Percentiles rank a stretch among this genome's conserved stretches.
Conservation (phyloP, 2,329 filamentous ascomycete species). For the Microdochium trichocladiopsis region DNA sequence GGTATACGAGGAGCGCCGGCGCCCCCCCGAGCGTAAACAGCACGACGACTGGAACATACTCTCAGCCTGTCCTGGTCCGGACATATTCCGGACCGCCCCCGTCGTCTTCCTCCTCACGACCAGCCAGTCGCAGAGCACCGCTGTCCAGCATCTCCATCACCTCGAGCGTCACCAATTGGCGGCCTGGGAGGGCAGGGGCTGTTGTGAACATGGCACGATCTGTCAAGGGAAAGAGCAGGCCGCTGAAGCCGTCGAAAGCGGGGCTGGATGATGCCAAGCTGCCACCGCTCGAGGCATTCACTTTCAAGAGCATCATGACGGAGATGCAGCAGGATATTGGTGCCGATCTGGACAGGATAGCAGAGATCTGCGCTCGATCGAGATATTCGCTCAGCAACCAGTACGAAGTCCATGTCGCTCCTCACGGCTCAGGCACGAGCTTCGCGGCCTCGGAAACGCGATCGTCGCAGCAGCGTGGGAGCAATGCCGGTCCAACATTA, state of each 20-base stretch:
- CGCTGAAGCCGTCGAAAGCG: conserved; percentile 15
- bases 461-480: conserved; percentile 18
- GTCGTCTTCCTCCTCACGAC: conserved; percentile 20
- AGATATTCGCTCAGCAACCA: conserved; percentile 60
- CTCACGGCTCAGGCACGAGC: conserved; percentile 49
- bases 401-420: conserved; percentile 58
- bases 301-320: conserved; percentile 57
- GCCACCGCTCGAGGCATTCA: conserved; percentile 56
- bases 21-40: conserved; percentile 36
- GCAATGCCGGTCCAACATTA: conserved; percentile 42
- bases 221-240: conserved; percentile 24
- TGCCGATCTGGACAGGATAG: conserved; percentile 56
- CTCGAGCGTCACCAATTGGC: conserved; percentile 15
- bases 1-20: conserved; percentile 48
- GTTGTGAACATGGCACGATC: conserved; percentile 34
- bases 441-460: conserved; percentile 27
- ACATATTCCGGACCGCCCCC: conserved; percentile 48
- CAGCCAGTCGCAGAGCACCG: conserved; percentile 20
- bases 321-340: conserved; percentile 47
- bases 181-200: conserved; percentile 27
- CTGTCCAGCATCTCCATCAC: conserved; percentile 14
- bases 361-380: conserved; percentile 59
- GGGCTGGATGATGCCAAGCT: conserved; percentile 34
- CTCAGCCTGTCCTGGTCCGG: conserved; percentile 58
- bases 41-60: conserved; percentile 41